phyloP scores from a whole-genome alignment of 2,329 filamentous ascomycete species.

The Hypoxylon sp. region DNA sequence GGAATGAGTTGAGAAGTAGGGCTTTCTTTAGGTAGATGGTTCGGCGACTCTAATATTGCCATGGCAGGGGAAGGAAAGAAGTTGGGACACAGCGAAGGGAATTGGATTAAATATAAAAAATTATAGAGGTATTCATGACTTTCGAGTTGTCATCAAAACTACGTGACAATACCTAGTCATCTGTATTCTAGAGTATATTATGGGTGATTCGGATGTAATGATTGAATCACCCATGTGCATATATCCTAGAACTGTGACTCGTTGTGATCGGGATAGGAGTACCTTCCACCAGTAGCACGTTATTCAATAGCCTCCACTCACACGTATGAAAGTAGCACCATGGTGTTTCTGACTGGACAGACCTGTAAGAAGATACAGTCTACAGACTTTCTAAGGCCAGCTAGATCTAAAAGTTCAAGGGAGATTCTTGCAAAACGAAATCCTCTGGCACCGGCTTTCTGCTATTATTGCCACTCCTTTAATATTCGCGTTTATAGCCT shows the following conservation, averaged over 20 bases:
- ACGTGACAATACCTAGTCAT: not conserved
- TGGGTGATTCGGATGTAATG: not conserved
- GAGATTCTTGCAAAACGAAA: no score
- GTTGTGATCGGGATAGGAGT: no score
- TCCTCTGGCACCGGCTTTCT: no score
- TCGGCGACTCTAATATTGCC: not conserved
- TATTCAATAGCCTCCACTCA: no score
- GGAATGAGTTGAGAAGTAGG: not conserved
- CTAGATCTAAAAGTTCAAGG: no score
- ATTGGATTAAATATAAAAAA: not conserved
- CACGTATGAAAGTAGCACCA: no score
- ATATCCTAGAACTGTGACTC: not conserved
- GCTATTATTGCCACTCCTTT: no score
- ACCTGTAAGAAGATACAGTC: no score
- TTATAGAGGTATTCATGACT: not conserved
- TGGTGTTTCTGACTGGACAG: no score
- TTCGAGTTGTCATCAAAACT: not conserved
- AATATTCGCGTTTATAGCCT: not conserved
- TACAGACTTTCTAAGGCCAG: no score
- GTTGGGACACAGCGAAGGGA: not conserved
- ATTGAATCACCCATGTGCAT: not conserved
- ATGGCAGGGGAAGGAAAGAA: not conserved
- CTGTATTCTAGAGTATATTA: not conserved
- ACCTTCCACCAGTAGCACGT: no score
- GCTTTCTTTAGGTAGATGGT: not conserved